phyloP scores from a whole-genome alignment of 768 basidiomycete genomes.

The Amanita subjunquillea region DNA sequence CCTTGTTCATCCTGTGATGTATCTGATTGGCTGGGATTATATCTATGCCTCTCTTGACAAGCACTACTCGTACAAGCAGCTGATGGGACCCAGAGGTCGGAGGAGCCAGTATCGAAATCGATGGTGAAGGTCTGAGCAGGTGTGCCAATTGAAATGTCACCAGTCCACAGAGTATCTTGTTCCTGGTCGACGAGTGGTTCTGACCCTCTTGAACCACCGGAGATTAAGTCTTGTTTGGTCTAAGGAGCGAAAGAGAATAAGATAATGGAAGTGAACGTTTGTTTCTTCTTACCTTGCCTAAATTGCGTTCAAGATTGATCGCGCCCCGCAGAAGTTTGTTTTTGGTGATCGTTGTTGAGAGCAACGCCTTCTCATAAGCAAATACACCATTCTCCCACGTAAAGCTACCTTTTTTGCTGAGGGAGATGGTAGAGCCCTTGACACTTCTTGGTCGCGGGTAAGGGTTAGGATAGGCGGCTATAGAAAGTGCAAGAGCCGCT shows the following conservation, averaged over 20 bases:
- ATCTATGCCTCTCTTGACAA: slow-evolving; percentile 23
- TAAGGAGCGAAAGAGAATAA: not conserved
- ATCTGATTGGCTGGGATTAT: slow-evolving; percentile 18
- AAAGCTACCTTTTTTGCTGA: not conserved
- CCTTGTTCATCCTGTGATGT: not conserved
- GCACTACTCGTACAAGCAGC: slow-evolving; percentile 12
- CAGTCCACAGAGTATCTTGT: not conserved
- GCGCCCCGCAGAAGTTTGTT: not conserved
- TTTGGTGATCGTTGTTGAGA: not conserved
- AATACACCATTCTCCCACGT: not conserved
- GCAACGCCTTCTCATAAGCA: not conserved
- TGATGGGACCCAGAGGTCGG: slow-evolving; percentile 21
- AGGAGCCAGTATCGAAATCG: slow-evolving; percentile 16
- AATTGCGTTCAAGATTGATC: not conserved
- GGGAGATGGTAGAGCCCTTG: not conserved
- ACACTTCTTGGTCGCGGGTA: not conserved
- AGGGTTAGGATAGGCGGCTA: not conserved
- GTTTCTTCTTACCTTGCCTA: not conserved
- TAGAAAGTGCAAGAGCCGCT: not conserved
- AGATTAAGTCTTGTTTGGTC: not conserved
- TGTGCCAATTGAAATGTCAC: not conserved
- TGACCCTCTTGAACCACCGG: not conserved
- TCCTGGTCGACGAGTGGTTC: not conserved
- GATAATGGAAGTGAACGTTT: not conserved
- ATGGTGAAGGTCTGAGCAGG: not conserved